Evolutionary conservation across 2,329 filamentous ascomycete species (phyloP), one percentile per base, ranked within the genome.

Genomic region (Sclerotinia spermophila): DNA sequence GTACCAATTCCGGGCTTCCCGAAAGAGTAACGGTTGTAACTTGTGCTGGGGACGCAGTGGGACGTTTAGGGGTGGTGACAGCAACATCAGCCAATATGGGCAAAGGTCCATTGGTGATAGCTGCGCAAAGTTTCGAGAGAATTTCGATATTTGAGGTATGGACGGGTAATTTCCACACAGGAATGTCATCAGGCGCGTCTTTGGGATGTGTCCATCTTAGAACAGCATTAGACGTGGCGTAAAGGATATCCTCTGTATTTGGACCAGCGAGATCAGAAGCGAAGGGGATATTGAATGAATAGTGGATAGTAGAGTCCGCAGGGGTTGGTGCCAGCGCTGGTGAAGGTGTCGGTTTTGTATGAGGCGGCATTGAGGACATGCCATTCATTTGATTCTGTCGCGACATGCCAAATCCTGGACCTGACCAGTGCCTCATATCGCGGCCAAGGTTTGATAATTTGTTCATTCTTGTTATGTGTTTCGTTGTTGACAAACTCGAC

Each of bases 221-320:
- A 74, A 97, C 90, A 72, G 95, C 94, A 76, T 93, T 92, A 71
- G 90, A 89, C 74, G 92, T 97, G 74, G 95, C 94, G 82, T 97
- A 95, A 72, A 98, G 87, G 78, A 99, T 93, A 81, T 98, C 94
- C 81, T 97, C 94, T 76, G 92, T 92, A 78, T 98, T 94, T 74
- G 96, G 96, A 45, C 96, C 96, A 73, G 92, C 88, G 73, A 99
- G 89, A 78, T 95, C 95, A 74, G 93, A 97, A 76, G 94, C 90
- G 82, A 98, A 97, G 72, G 96, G 96, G 64, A 99, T 92, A 80
- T 97, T 98, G 89, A 99, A 98, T 75, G 93, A 95, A 81, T 97
- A 91, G 82, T 96, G 93, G 81, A 98, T 92, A 75, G 89, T 89
- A 67, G 90, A 86, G 80, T 95, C 92, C 79, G 90, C 86, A 73